These are phyloP conservation scores for Pichia sp. DNA, from an alignment of 1,139 yeast genomes.

Conservation along the genomic window DNA sequence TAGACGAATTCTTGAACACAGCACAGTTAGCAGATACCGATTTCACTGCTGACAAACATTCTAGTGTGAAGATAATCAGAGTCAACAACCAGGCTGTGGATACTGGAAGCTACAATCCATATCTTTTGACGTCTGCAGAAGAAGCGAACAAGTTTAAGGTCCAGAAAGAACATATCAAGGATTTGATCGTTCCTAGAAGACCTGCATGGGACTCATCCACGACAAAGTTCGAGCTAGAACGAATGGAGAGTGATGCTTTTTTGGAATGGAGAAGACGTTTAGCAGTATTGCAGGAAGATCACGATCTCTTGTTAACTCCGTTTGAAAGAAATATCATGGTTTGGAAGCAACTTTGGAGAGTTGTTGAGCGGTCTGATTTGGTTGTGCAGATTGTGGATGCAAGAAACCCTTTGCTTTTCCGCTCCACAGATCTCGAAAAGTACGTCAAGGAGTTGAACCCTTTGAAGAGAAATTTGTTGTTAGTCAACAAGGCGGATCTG, in stretches of 20 bases:
- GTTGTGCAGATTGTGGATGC: constrained; percentile 98
- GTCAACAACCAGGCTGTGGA: constrained; percentile 56
- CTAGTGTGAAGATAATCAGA: constrained; percentile 79
- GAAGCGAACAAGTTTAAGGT: constrained; percentile 56
- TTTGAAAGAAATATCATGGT: constrained; percentile 96
- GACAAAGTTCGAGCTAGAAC: constrained; percentile 73
- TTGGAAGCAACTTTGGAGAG: constrained; percentile 99
- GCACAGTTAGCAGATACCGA: constrained; percentile 96
- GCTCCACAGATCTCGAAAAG: constrained; percentile 82
- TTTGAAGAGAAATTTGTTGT: constrained; percentile 66
- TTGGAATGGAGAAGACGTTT: constrained; percentile 90
- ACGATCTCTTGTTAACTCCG: constrained; percentile 86
- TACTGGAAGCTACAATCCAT: constrained; percentile 38
- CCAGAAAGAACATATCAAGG: constrained; percentile 72
- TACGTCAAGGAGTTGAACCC: constrained; percentile 76
- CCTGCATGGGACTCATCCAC: constrained; percentile 78
- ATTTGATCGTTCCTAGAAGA: constrained; percentile 90
- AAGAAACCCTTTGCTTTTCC: constrained; percentile 83
- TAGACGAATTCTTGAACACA: constrained; percentile 91
- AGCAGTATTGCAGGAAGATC: constrained; percentile 77
- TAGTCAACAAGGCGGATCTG: constrained; percentile 93
- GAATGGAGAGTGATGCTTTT: constrained; percentile 87
- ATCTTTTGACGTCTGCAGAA: constrained; percentile 63
- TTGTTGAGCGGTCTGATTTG: constrained; percentile 89
- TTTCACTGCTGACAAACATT: constrained; percentile 85